Percentiles rank a stretch among this genome's conserved stretches.
phyloP scores from a whole-genome alignment of 129 eudicot species.

The Flaveria robusta region DNA sequence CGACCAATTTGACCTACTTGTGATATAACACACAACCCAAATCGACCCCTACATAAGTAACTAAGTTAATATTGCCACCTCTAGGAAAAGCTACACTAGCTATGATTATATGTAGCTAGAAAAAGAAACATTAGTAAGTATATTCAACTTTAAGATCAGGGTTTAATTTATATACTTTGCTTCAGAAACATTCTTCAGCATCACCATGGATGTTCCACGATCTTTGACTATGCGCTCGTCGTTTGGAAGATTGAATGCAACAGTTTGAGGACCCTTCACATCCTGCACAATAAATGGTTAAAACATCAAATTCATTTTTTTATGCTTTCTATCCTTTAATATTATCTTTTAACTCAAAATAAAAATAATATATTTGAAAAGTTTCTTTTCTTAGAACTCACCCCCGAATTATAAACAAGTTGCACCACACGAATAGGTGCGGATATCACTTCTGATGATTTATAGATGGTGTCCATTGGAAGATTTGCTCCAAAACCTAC shows the following conservation, averaged over 20 bases:
- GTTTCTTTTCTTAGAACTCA: slow-evolving; percentile 34
- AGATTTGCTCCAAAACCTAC: slow-evolving; percentile 95
- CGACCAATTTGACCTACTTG: neutral
- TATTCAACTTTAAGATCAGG: slow-evolving; percentile 7
- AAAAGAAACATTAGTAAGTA: neutral
- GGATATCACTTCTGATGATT: slow-evolving; percentile 70
- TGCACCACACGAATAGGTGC: slow-evolving; percentile 96
- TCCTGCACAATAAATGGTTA: slow-evolving; percentile 55
- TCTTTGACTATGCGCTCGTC: slow-evolving; percentile 92
- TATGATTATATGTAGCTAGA: slow-evolving; percentile 1
- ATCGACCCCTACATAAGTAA: neutral
- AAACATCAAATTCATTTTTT: neutral
- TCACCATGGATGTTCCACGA: slow-evolving; percentile 97
- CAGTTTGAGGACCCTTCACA: slow-evolving; percentile 97
- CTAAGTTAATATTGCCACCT: slow-evolving; percentile 5
- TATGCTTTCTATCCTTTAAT: neutral
- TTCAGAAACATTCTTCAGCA: slow-evolving; percentile 95
- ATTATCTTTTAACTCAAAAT: slow-evolving; percentile 6
- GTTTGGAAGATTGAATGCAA: slow-evolving; percentile 95
- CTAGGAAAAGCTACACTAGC: neutral
- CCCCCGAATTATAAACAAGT: slow-evolving; percentile 93
- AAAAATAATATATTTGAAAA: neutral
- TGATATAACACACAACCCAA: slow-evolving; percentile 17
- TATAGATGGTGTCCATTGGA: slow-evolving; percentile 70
- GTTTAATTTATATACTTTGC: slow-evolving; percentile 68